phyloP scores from a whole-genome alignment of 805 yeast species.

The Yarrowia porcina region DNA sequence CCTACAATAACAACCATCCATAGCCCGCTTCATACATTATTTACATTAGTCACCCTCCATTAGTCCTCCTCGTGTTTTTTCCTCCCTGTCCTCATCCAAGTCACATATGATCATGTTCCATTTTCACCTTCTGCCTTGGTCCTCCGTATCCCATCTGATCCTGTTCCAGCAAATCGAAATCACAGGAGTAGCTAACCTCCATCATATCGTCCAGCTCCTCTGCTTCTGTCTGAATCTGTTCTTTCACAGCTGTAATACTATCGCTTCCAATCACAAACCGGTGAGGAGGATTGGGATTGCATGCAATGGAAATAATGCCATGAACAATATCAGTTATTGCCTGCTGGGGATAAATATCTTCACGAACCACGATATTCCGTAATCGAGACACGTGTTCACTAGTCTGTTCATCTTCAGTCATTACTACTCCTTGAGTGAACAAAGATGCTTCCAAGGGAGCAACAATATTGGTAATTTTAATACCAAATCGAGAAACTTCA shows the following conservation, averaged over 20 bases:
- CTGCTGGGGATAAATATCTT: constrained; percentile 3
- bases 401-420: background rate
- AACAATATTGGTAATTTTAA: constrained; percentile 9
- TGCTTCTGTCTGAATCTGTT: constrained; percentile 3
- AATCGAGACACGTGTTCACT: background rate
- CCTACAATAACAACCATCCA: too few relatives aligned
- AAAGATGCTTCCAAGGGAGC: constrained; percentile 19
- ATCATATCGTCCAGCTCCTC: constrained; percentile 21
- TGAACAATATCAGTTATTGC: constrained; percentile 19
- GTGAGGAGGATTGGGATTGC: constrained; percentile 18
- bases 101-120: background rate
- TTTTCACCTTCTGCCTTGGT: background rate
- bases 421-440: constrained; percentile 1
- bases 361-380: background rate
- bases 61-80: too few relatives aligned
- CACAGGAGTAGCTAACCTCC: constrained; percentile 13
- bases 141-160: background rate
- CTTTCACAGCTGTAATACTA: background rate
- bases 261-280: constrained; percentile 11
- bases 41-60: too few relatives aligned
- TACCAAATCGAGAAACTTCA: constrained; percentile 11
- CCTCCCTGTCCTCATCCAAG: too few relatives aligned
- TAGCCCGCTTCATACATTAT: too few relatives aligned
- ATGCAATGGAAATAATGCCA: background rate
- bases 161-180: background rate